Percentiles rank a stretch among this genome's conserved stretches.
Conservation (phyloP, 2,329 filamentous ascomycete species). For the Neonectria faginata region DNA sequence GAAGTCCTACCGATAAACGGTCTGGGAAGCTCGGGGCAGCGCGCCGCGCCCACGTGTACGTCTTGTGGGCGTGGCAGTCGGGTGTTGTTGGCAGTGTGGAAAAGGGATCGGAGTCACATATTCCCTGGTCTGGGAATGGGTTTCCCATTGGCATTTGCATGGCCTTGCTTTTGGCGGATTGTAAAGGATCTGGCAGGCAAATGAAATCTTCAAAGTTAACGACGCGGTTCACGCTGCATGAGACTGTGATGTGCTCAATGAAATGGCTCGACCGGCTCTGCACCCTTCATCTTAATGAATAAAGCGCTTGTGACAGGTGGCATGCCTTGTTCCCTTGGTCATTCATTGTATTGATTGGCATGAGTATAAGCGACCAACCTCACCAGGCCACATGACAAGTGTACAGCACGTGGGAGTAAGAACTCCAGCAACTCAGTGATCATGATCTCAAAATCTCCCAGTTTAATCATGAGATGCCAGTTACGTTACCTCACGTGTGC, state of each 20-base stretch:
- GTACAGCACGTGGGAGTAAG: background rate
- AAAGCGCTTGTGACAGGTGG: constrained; percentile 11
- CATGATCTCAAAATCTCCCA: background rate
- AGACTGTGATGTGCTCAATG: constrained; percentile 43
- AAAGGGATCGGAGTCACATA: constrained; percentile 54
- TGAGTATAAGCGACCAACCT: background rate
- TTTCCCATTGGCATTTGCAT: constrained; percentile 64
- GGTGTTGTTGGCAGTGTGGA: constrained; percentile 47
- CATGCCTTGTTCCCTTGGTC: constrained; percentile 2
- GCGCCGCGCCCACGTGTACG: constrained; percentile 22
- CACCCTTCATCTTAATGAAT: constrained; percentile 25
- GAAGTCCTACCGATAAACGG: constrained; percentile 96
- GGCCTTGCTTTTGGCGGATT: constrained; percentile 62
- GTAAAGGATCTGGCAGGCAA: constrained; percentile 64
- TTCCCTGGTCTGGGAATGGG: constrained; percentile 55
- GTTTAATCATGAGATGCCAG: background rate
- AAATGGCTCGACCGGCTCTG: constrained; percentile 38
- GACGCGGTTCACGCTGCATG: constrained; percentile 39
- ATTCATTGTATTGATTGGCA: no score
- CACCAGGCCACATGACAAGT: background rate
- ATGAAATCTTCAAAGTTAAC: constrained; percentile 62
- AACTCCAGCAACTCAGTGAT: background rate
- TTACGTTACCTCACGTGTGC: background rate
- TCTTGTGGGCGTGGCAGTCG: constrained; percentile 19
- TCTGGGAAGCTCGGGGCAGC: constrained; percentile 39